Evolutionary conservation across 805 yeast species (phyloP).

Genomic region (Candida khao-thaluensis): DNA sequence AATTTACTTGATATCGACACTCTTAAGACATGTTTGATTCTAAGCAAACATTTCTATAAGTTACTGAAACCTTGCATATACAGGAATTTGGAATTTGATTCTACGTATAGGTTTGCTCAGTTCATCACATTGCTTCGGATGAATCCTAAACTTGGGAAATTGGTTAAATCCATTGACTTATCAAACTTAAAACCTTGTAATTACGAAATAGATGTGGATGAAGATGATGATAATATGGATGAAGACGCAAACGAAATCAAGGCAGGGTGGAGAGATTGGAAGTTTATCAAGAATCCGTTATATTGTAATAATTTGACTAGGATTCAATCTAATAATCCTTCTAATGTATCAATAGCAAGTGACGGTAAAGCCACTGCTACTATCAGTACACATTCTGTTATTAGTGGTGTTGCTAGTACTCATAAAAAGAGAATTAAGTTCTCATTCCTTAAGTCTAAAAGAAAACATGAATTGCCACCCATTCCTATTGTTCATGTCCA

Average conservation of each 20-base stretch:
- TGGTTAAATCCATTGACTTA: constrained; percentile 58
- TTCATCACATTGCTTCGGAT: constrained; percentile 66
- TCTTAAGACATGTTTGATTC: constrained; percentile 46
- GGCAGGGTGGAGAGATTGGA: constrained; percentile 95
- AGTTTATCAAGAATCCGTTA: constrained; percentile 68
- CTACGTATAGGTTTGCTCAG: constrained; percentile 80
- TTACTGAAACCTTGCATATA: constrained; percentile 58
- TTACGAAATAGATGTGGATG: constrained; percentile 11
- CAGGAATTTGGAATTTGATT: constrained; percentile 51
- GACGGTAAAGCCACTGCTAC: constrained; percentile 3
- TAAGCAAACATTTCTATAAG: constrained; percentile 49
- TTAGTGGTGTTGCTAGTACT: too few species aligned
- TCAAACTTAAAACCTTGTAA: constrained; percentile 44
- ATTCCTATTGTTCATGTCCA: constrained; percentile 29
- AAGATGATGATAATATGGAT: constrained; percentile 9
- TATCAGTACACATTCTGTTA: background rate
- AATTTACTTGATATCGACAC: constrained; percentile 33
- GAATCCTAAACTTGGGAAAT: constrained; percentile 52
- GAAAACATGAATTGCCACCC: background rate
- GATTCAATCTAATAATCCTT: constrained; percentile 16
- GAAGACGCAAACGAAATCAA: constrained; percentile 32
- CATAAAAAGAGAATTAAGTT: constrained; percentile 11
- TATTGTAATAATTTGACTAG: constrained; percentile 34
- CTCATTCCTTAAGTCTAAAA: background rate
- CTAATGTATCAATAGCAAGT: constrained; percentile 12